phyloP scores from a whole-genome alignment of 2,329 filamentous ascomycete genomes.

The Periconia sp. region DNA sequence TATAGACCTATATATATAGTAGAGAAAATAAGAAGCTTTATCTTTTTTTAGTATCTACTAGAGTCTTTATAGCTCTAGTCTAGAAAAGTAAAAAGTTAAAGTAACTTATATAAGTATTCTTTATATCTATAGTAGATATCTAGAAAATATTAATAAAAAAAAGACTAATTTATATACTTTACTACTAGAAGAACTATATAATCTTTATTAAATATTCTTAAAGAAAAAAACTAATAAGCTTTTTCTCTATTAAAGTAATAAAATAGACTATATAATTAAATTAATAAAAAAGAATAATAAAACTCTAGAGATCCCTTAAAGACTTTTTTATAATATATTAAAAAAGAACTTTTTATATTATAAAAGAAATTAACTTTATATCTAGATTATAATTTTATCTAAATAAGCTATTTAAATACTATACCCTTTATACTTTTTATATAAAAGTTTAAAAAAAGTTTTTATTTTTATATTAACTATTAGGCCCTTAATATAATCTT shows the following conservation, averaged over 20 bases:
- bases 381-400: slow-evolving; percentile 7
- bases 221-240: slow-evolving; percentile 8
- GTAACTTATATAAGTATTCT: slow-evolving; percentile 5
- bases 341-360: slow-evolving; percentile 5
- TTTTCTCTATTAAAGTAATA: neutral
- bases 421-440: slow-evolving; percentile 7
- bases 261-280: slow-evolving; percentile 8
- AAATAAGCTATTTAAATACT: neutral
- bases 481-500: slow-evolving; percentile 10
- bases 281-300: slow-evolving; percentile 3
- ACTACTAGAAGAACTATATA: slow-evolving; percentile 1
- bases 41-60: neutral
- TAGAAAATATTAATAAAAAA: slow-evolving; percentile 9
- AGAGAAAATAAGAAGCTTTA: slow-evolving; percentile 6
- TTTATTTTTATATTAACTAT: slow-evolving; percentile 13
- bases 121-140: slow-evolving; percentile 9
- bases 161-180: neutral
- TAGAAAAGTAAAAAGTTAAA: slow-evolving; percentile 3
- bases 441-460: slow-evolving; percentile 5
- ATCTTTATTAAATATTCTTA: slow-evolving; percentile 1
- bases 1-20: neutral
- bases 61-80: neutral
- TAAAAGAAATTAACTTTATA: slow-evolving; percentile 3
- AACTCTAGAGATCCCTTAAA: slow-evolving; percentile 1
- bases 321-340: slow-evolving; percentile 9